Evolutionary conservation across 805 yeast species (phyloP), one percentile per base, ranked within the genome.

Genomic region (Torulaspora microellipsoides): DNA sequence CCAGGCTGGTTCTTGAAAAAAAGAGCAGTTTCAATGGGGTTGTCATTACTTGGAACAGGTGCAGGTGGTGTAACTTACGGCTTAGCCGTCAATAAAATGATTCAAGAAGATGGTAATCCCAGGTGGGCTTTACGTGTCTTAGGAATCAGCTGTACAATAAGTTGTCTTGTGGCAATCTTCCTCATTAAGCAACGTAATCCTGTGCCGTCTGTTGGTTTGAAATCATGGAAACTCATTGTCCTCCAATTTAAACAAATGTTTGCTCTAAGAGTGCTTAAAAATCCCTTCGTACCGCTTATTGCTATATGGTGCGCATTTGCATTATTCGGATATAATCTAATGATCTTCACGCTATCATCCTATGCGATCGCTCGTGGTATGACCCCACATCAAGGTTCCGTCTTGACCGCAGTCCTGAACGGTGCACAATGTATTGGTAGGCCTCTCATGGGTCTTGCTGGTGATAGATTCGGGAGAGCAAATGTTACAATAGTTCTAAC

Each of bases 1-100:
- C 88, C 89, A 0, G 85, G 79, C 42, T 84, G 85, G 83, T 85
- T 85, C 58, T 62, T 76, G 34, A 80, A 76, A 50, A 80, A 67
- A 46, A 69, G 90, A 51, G 81, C 81, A 2, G 59, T 73, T 10
- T 77, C 80, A 2, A 66, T 71, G 54, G 81, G 81, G 4, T 56
- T 75, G 20, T 68, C 75, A 2, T 64, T 73, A 20, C 54, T 71
- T 15, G 83, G 82, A 8, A 69, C 78, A 3, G 82, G 81, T 31
- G 51, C 75, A 1, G 78, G 81, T 27, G 82, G 81, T 46, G 67
- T 75, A 8, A 54, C 66, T 0, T 70, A 67, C 42, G 63, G 76
- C 5, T 53, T 75, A 38, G 63, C 75, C 0, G 62, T 66, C 9
- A 67, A 73, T 42, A 67, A 68, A 12, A 58, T 77, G 45, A 69